Evolutionary conservation across 2,329 filamentous ascomycete species (phyloP).

Genomic region (Domatiomyces globalis): DNA sequence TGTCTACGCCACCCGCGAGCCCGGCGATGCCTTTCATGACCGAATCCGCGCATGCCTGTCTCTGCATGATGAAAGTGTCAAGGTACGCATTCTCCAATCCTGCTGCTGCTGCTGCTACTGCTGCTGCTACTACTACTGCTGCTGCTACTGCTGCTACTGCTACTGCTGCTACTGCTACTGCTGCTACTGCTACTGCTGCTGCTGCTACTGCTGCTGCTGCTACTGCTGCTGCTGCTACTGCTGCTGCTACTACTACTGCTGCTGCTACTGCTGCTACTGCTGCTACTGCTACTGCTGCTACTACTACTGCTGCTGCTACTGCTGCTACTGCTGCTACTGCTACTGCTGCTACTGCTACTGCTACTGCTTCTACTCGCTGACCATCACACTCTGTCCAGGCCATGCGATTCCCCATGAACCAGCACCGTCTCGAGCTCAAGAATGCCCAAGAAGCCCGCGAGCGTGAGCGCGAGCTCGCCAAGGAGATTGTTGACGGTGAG

Average conservation of each 20-base stretch:
- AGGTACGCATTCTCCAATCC: conserved; percentile 43
- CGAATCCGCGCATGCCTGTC: conserved; percentile 83
- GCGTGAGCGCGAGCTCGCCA: conserved; percentile 88
- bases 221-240: background rate
- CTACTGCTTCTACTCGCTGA: background rate
- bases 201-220: background rate
- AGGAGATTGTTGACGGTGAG: conserved; percentile 97
- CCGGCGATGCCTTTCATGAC: conserved; percentile 93
- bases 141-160: background rate
- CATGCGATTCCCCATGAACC: conserved; percentile 99
- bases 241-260: background rate
- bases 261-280: background rate
- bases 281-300: background rate
- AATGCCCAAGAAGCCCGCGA: conserved; percentile 97
- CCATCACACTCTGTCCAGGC: conserved; percentile 43
- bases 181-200: background rate
- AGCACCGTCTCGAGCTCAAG: conserved; percentile 91
- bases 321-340: background rate
- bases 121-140: background rate
- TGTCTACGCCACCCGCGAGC: conserved; percentile 89
- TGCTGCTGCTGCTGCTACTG: background rate
- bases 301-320: background rate
- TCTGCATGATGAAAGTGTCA: conserved; percentile 94
- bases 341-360: background rate
- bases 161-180: background rate